A percentile compares a stretch with the other conserved stretches of the same genome.
Conservation (phyloP, 345 rosid species). For the Eucalyptus sideroxylon region DNA sequence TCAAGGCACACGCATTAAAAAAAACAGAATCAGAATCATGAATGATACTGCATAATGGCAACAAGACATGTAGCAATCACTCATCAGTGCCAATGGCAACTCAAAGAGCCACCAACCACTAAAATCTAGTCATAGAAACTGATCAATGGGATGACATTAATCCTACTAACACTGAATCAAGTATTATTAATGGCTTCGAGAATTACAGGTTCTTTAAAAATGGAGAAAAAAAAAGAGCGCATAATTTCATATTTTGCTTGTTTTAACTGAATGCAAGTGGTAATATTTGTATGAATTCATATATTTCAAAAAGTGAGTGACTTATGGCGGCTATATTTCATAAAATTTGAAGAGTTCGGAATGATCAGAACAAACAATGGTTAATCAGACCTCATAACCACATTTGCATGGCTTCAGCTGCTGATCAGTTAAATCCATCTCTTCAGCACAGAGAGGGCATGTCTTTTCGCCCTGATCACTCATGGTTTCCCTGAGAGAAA, state of each 20-base stretch:
- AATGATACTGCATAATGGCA: neutral
- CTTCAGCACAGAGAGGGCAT: conserved; percentile 87
- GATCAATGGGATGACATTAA: neutral
- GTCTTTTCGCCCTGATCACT: conserved; percentile 77
- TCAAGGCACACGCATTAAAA: neutral
- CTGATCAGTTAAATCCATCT: conserved; percentile 93
- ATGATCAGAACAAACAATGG: neutral
- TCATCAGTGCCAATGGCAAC: neutral
- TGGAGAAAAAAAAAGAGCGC: neutral
- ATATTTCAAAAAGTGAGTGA: neutral
- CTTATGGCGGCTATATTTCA: neutral
- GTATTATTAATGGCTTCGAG: neutral
- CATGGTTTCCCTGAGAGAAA: conserved; percentile 30
- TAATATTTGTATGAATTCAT: neutral
- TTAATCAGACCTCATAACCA: conserved; percentile 68
- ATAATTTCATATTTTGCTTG: neutral
- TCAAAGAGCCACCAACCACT: neutral
- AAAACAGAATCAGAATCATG: neutral
- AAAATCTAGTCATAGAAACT: neutral
- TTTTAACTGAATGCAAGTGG: neutral
- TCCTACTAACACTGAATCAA: neutral
- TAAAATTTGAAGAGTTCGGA: neutral
- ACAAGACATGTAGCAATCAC: neutral
- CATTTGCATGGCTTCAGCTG: conserved; percentile 94
- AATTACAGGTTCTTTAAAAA: neutral